Evolutionary conservation across 805 yeast species (phyloP), one percentile per base, ranked within the genome.

Genomic region (Pichia paraexigua): DNA sequence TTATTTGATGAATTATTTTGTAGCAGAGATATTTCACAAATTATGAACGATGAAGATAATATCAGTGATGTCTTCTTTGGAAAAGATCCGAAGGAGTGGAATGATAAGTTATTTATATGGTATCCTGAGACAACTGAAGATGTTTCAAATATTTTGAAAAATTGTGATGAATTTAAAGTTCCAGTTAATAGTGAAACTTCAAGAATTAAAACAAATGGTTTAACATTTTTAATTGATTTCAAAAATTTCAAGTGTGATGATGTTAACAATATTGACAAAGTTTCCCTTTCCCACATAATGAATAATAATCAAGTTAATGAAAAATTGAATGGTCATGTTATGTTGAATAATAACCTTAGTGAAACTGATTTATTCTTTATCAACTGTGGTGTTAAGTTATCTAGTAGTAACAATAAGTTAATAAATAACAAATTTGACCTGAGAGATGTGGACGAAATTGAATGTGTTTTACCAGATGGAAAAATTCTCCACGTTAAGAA

Each of bases 381-480:
- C 7, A 43, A 51, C 15, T 43, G 63, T 13, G 67, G 67, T 5
- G 39, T 60, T 8, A 40, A 52, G 40, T 41, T 52, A 8, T 32
- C 49, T 7, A 39, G 40, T 32, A 21, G 41, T 17, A 30, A 24
- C 21, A 43, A 41, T 48, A 40, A 47, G 43, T 45, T 60, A 37
- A 28, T 56, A n/a, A 35, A 45, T 22, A 54, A 51, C 28, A 45
- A 47, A 11, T 51, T 57, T 47, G 52, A 56, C 20, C 46, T 48
- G 3, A 15, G 32, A 2, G 39, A 43, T 5, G 51, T 65, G 3
- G 41, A 41, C 25, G 53, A 47, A 25, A 41, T 59, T 21, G 62
- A 58, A 11, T 58, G 55, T 32, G 66, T 64, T 9, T 53, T 65
- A 27, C 64, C 68, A 15, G 67, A 63, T 52, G 69, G 69, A 10